phyloP scores from a whole-genome alignment of 2,329 filamentous ascomycete genomes.

The Pezizomycotina sp. region DNA sequence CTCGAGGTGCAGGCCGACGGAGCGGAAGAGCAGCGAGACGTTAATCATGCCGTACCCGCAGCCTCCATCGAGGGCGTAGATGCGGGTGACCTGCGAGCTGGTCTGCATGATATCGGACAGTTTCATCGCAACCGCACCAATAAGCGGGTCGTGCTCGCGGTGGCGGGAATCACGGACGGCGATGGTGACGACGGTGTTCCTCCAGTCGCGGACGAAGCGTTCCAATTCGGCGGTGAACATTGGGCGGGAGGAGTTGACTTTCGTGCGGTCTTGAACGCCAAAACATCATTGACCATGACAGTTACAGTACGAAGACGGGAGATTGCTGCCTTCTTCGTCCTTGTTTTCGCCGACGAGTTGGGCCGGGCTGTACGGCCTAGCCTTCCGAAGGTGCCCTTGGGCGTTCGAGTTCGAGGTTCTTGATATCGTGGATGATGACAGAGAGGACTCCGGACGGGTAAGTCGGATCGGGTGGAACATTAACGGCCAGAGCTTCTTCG shows the following conservation, averaged over 20 bases:
- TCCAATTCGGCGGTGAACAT: slow-evolving; percentile 97
- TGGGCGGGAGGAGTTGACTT: slow-evolving; percentile 83
- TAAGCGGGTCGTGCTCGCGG: slow-evolving; percentile 81
- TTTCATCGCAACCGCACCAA: slow-evolving; percentile 80
- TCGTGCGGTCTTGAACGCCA: slow-evolving; percentile 68
- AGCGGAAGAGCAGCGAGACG: slow-evolving; percentile 78
- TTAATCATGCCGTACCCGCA: slow-evolving; percentile 81
- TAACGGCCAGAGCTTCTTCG: slow-evolving; percentile 60
- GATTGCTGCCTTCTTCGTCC: slow-evolving; percentile 60
- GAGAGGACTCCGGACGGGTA: slow-evolving; percentile 86
- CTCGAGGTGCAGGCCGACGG: slow-evolving; percentile 72
- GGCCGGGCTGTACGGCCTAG: slow-evolving; percentile 18
- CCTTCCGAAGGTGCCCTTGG: slow-evolving; percentile 69
- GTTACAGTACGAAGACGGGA: slow-evolving; percentile 92
- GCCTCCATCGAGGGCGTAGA: slow-evolving; percentile 93
- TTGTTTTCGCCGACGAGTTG: slow-evolving; percentile 53
- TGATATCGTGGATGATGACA: slow-evolving; percentile 81
- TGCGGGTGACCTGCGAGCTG: slow-evolving; percentile 69
- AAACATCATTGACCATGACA: slow-evolving; percentile 71
- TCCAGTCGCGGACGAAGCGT: slow-evolving; percentile 83
- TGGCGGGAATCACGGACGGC: slow-evolving; percentile 79
- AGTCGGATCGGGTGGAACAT: slow-evolving; percentile 85
- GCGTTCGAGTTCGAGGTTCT: slow-evolving; percentile 82
- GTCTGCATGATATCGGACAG: slow-evolving; percentile 76
- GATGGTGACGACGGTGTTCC: slow-evolving; percentile 68